Evolutionary conservation across 805 yeast genomes (phyloP).

Genomic region (Citeromyces nyonsensis): DNA sequence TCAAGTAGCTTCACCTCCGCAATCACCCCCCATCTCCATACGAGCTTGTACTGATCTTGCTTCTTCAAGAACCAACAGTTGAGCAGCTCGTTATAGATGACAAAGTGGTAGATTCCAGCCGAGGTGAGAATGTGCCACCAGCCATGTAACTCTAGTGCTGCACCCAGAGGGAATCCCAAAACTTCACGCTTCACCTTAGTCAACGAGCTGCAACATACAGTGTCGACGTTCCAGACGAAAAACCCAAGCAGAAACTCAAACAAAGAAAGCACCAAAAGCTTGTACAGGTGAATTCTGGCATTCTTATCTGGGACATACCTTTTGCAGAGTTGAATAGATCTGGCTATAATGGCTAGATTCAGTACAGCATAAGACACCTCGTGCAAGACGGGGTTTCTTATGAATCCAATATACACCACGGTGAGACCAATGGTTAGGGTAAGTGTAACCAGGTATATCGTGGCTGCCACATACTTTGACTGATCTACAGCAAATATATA

Average conservation of each 20-base stretch:
- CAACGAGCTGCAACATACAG: constrained; percentile 54
- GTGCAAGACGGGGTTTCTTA: constrained; percentile 70
- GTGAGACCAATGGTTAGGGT: constrained; percentile 29
- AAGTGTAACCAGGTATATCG: constrained; percentile 7
- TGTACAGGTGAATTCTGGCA: constrained; percentile 32
- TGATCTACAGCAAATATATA: constrained; percentile 12
- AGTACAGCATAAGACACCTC: constrained; percentile 69
- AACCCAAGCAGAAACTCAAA: constrained; percentile 55
- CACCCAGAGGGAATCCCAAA: constrained; percentile 73
- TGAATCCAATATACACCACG: constrained; percentile 38
- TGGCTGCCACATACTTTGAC: background rate
- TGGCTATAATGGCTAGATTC: constrained; percentile 47
- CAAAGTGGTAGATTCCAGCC: constrained; percentile 67
- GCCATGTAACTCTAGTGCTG: constrained; percentile 75
- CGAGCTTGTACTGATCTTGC: constrained; percentile 33
- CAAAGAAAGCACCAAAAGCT: constrained; percentile 44
- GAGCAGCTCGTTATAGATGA: constrained; percentile 61
- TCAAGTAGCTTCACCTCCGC: constrained; percentile 25
- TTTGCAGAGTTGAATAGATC: constrained; percentile 34
- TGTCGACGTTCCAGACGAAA: constrained; percentile 75
- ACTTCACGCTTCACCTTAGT: constrained; percentile 37
- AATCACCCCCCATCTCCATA: constrained; percentile 38
- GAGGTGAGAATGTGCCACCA: constrained; percentile 92
- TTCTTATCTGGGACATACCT: constrained; percentile 31
- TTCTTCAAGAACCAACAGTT: constrained; percentile 43